A percentile compares a stretch with the other conserved stretches of the same genome.
Evolutionary conservation across 2,329 filamentous ascomycete genomes (phyloP).

Genomic region (Keithomyces neogunnii): DNA sequence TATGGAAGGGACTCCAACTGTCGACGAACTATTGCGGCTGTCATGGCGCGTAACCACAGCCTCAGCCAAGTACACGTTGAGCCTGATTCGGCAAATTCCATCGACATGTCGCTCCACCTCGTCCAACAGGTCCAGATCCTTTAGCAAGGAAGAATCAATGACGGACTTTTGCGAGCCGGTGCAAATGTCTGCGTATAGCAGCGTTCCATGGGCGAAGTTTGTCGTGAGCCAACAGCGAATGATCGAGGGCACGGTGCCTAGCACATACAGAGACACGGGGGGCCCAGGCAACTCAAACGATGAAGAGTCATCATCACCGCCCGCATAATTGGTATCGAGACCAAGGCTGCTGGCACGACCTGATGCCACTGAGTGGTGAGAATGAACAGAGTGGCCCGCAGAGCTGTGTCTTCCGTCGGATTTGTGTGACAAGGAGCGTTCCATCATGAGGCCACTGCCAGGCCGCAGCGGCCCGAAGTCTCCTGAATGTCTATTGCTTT

Average conservation of each 20-base stretch:
- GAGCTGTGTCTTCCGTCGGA: conserved; percentile 94
- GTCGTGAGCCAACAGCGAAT: conserved; percentile 92
- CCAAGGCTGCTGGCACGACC: conserved; percentile 84
- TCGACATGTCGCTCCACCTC: conserved; percentile 58
- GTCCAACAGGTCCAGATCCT: conserved; percentile 62
- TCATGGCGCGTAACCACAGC: conserved; percentile 73
- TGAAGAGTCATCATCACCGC: conserved; percentile 56
- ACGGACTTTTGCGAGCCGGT: conserved; percentile 84
- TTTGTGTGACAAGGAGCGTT: conserved; percentile 87
- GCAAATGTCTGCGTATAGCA: conserved; percentile 87
- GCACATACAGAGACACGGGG: conserved; percentile 74
- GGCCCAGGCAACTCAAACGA: conserved; percentile 65
- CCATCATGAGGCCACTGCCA: conserved; percentile 78
- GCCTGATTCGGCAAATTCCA: conserved; percentile 59
- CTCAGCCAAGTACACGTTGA: conserved; percentile 85
- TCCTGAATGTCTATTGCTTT: conserved; percentile 71
- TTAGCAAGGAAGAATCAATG: conserved; percentile 67
- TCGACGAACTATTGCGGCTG: conserved; percentile 63
- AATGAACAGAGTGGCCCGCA: conserved; percentile 70
- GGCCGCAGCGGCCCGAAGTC: conserved; percentile 74
- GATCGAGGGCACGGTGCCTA: conserved; percentile 86
- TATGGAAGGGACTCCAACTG: conserved; percentile 64
- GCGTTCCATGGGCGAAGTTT: conserved; percentile 79
- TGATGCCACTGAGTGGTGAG: conserved; percentile 61
- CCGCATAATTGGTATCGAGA: conserved; percentile 60